Conservation (phyloP, 805 yeast species). For the Vanderwaltozyma tropicalis region DNA sequence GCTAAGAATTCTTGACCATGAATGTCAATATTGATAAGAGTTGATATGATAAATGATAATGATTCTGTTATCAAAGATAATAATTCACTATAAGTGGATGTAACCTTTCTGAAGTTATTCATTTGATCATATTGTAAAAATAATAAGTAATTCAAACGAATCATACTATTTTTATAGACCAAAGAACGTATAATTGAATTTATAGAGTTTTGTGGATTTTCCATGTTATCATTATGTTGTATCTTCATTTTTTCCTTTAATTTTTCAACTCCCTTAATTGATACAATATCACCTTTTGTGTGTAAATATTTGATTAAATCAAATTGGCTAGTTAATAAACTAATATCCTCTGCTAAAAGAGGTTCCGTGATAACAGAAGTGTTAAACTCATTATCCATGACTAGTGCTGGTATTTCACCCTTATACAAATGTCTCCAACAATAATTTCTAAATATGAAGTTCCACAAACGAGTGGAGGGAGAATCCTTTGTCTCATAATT, state of each 20-base stretch:
- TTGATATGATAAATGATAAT: background rate
- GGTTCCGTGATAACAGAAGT: slow-evolving; percentile 17
- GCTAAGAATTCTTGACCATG: background rate
- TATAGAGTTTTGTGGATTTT: background rate
- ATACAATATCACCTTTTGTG: slow-evolving; percentile 10
- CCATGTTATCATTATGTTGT: background rate
- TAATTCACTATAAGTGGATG: slow-evolving; percentile 12
- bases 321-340: slow-evolving; percentile 8
- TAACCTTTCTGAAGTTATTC: slow-evolving; percentile 11
- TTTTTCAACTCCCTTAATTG: slow-evolving; percentile 8
- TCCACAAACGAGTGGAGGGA: slow-evolving; percentile 16
- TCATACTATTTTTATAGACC: slow-evolving; percentile 17
- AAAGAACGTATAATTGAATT: slow-evolving; percentile 2
- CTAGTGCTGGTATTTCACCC: slow-evolving; percentile 21
- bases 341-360: slow-evolving; percentile 6
- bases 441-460: slow-evolving; percentile 22
- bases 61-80: slow-evolving; percentile 17
- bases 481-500: slow-evolving; percentile 21
- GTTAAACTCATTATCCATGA: slow-evolving; percentile 6
- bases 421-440: slow-evolving; percentile 22
- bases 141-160: slow-evolving; percentile 16
- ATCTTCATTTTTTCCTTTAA: slow-evolving; percentile 1
- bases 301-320: slow-evolving; percentile 16
- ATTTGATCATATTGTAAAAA: slow-evolving; percentile 18
- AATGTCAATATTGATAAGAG: background rate